Percentiles rank a stretch among this genome's conserved stretches.
These are phyloP conservation scores for Rhizopus sp. DNA, from an alignment of 371 early-diverging fungal species.

Conservation along the genomic window DNA sequence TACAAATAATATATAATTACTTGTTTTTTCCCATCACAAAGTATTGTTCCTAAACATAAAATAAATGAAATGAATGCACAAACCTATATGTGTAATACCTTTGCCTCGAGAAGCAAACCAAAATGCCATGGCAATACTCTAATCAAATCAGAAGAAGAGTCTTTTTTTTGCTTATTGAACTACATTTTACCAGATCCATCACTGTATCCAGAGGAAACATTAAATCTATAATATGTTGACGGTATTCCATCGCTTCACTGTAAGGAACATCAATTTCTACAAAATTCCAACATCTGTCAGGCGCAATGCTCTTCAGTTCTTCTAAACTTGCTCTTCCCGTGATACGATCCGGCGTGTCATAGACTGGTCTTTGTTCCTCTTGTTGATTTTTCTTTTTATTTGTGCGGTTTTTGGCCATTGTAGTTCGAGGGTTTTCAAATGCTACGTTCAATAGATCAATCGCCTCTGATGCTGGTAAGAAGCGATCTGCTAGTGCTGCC, in stretches of 20 bases:
- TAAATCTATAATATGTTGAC: conserved; percentile 64
- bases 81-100: conserved; percentile 23
- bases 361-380: conserved; percentile 36
- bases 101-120: conserved; percentile 93
- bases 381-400: conserved; percentile 15
- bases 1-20: too few relatives aligned
- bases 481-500: conserved; percentile 75
- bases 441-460: conserved; percentile 96
- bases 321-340: conserved; percentile 72
- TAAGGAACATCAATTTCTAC: conserved; percentile 89
- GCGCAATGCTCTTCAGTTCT: conserved; percentile 67
- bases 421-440: conserved; percentile 89
- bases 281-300: conserved; percentile 82
- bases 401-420: conserved; percentile 32
- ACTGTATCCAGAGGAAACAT: conserved; percentile 86
- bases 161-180: not conserved
- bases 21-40: too few relatives aligned
- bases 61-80: too few relatives aligned
- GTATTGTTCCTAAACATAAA: not conserved
- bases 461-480: conserved; percentile 69
- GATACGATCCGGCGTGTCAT: conserved; percentile 88
- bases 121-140: conserved; percentile 95
- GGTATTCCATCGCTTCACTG: conserved; percentile 58
- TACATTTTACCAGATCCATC: conserved; percentile 81
- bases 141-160: not conserved